Base-by-base conservation (phyloP, 176 grass and related monocot genomes). In the Avena insularis region DNA sequence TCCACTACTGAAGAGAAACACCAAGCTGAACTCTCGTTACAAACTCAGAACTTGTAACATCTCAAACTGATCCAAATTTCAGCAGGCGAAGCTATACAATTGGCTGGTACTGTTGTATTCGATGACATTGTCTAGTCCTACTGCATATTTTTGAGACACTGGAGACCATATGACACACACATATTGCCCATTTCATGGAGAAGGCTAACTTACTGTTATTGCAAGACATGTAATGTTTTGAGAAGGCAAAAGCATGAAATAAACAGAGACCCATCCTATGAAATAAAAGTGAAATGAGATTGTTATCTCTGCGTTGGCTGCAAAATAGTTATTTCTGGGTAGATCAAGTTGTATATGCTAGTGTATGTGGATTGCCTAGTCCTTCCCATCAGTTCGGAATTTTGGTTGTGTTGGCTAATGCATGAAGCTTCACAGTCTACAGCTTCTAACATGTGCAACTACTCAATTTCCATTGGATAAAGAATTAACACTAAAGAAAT, bases 211-310 rank as follows among this genome's bases (percentile, higher is more conserved):
- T 78, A 46, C 56, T 75, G 40, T 29, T 38, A 20, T 21, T 38
- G 36, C 8, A 47, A 27, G 3, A 20, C 6, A 77, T 63, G 62
- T 61, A 63, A 72, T 60, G 76, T 61, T 86, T 81, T 81, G 4
- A 76, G 54, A 81, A 79, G 53, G 36, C 40, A 79, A 3, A 79
- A 54, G 31, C 20, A 86, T 68, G 40, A 79, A 85, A 19, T 14
- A 71, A 84, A 74, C 66, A 43, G 20, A 59, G 51, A 80, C 29
- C 36, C 27, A 89, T 70, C 63, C 49, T 29, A 80, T 53, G 40
- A 74, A 79, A 36, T 19, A 23, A 73, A 85, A 85, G 50, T 75
- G 46, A 53, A 76, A 76, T 48, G 14, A 76, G 73, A 76, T 76
- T 53, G 73, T 13, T 43, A 8, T 29, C 43, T 75, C 71, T 75